Evolutionary conservation across 805 yeast species (phyloP).

Genomic region (Candida silvatica): DNA sequence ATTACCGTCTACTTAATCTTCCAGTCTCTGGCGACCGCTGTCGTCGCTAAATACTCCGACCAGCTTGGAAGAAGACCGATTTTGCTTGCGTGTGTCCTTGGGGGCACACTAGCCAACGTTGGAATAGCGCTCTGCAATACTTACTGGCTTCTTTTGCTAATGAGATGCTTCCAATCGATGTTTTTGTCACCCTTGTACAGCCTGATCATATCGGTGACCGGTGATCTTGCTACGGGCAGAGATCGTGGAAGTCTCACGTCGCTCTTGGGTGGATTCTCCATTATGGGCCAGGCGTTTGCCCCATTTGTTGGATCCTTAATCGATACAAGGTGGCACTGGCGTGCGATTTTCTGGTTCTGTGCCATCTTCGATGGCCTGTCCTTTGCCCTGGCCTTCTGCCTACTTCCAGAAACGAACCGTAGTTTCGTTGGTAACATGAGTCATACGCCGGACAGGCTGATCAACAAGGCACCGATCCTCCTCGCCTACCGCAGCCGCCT

Average conservation of each 20-base stretch:
- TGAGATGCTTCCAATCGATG: constrained; percentile 70
- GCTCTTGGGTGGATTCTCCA: constrained; percentile 50
- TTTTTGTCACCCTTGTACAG: constrained; percentile 74
- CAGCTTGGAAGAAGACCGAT: constrained; percentile 65
- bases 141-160: constrained; percentile 53
- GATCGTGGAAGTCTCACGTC: constrained; percentile 72
- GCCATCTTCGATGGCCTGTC: constrained; percentile 53
- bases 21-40: constrained; percentile 71
- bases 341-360: constrained; percentile 68
- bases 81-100: constrained; percentile 40
- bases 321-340: constrained; percentile 56
- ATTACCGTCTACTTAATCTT: constrained; percentile 69
- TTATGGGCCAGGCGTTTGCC: constrained; percentile 72
- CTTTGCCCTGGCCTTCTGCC: constrained; percentile 21
- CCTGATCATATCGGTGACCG: constrained; percentile 59
- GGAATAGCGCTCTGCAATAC: constrained; percentile 54
- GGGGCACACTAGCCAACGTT: constrained; percentile 53
- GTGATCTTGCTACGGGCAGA: constrained; percentile 58
- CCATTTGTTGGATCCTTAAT: constrained; percentile 56
- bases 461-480: constrained; percentile 39
- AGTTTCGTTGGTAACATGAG: constrained; percentile 71
- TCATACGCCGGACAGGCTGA: constrained; percentile 34
- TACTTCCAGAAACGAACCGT: constrained; percentile 75
- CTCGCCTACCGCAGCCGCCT: constrained; percentile 20
- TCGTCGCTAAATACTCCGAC: constrained; percentile 65